Evolutionary conservation across 2,329 filamentous ascomycete species (phyloP).

Genomic region (Talaromyces amestolkiae): DNA sequence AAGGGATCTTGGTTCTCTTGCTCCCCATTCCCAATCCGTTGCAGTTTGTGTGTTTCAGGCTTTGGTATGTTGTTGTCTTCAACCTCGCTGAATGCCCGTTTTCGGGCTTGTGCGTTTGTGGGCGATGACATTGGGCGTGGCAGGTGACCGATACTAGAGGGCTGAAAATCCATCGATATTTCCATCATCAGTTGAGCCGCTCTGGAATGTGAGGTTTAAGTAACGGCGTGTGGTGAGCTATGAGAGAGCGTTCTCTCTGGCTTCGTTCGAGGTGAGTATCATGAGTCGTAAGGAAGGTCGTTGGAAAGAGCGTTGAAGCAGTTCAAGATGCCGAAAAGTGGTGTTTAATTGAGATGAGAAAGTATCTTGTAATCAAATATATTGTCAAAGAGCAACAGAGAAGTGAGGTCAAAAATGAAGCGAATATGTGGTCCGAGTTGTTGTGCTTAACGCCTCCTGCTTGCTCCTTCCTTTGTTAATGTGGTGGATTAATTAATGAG

Average conservation of each 20-base stretch:
- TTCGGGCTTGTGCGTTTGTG: not conserved
- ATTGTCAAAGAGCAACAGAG: too few species aligned
- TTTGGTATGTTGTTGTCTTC: constrained; percentile 5
- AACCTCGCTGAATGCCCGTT: constrained; percentile 19
- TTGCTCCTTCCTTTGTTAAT: constrained; percentile 10
- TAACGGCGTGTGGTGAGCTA: not conserved
- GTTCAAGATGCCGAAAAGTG: not conserved
- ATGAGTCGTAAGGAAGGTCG: not conserved
- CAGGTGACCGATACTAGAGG: not conserved
- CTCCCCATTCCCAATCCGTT: not conserved
- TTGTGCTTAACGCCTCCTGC: not conserved
- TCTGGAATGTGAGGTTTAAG: not conserved
- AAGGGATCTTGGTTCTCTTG: constrained; percentile 18
- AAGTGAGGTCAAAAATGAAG: not conserved
- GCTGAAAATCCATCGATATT: constrained; percentile 12
- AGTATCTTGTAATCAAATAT: not conserved
- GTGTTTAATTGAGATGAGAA: not conserved
- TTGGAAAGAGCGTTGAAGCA: not conserved
- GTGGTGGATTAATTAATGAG: not conserved
- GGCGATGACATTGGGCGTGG: constrained; percentile 7
- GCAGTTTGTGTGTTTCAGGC: not conserved
- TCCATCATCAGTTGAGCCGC: constrained; percentile 12
- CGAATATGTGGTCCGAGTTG: not conserved
- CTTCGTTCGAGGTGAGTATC: not conserved
- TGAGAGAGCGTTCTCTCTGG: not conserved